Evolutionary conservation across 23 red algal species (phyloP).

Genomic region (Gracilaria domingensis): DNA sequence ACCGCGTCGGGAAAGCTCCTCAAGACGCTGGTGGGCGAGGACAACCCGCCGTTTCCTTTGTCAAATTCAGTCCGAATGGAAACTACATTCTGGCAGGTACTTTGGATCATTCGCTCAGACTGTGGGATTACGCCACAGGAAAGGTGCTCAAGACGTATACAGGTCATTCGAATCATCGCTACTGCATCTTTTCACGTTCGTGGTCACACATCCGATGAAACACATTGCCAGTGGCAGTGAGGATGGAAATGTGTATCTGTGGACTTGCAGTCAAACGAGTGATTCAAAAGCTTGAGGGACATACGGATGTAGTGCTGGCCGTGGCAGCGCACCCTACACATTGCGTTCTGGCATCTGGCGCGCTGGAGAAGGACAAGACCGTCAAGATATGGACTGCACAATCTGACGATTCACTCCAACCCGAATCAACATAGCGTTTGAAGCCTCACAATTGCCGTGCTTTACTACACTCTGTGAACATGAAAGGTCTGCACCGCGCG

Average conservation of each 20-base stretch:
- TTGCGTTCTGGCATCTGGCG: slow-evolving; percentile 84
- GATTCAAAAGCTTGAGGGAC: slow-evolving; percentile 82
- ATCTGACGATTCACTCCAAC: background rate
- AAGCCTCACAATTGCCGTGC: background rate
- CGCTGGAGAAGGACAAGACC: slow-evolving; percentile 89
- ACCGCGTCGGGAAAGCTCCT: slow-evolving; percentile 79
- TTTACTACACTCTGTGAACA: background rate
- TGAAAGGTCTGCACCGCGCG: background rate
- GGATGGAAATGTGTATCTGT: slow-evolving; percentile 82
- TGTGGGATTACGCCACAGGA: slow-evolving; percentile 89
- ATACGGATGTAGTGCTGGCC: slow-evolving; percentile 90
- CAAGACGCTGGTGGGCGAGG: slow-evolving; percentile 88
- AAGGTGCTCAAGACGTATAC: slow-evolving; percentile 94
- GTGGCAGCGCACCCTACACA: slow-evolving; percentile 88
- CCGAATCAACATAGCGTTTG: background rate
- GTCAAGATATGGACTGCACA: slow-evolving; percentile 86
- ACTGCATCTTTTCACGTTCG: slow-evolving; percentile 92
- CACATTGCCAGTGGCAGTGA: slow-evolving; percentile 94
- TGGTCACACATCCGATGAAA: slow-evolving; percentile 64
- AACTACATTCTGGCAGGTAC: slow-evolving; percentile 87
- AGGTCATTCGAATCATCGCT: slow-evolving; percentile 81
- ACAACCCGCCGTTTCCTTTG: slow-evolving; percentile 82
- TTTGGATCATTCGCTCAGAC: slow-evolving; percentile 84
- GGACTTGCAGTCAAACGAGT: slow-evolving; percentile 90
- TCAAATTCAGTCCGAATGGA: slow-evolving; percentile 94